phyloP scores from a whole-genome alignment of 116 monocot genomes.

The Trichopus zeylanicus region DNA sequence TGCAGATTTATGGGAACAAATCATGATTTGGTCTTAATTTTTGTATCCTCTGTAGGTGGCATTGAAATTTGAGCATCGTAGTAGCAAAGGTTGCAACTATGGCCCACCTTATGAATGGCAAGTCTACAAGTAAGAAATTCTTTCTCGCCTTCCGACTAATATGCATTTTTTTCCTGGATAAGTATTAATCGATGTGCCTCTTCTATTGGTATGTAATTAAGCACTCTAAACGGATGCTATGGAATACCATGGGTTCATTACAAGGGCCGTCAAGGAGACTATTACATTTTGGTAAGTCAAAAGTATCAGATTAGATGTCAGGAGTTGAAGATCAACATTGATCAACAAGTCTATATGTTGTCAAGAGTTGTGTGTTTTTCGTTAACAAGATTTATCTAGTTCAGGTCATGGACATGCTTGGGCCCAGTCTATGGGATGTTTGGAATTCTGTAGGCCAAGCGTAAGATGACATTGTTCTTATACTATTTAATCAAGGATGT shows the following conservation, averaged over 20 bases:
- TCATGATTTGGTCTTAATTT: not conserved
- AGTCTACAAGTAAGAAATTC: conserved; percentile 79
- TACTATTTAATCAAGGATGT: not conserved
- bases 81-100: conserved; percentile 94
- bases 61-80: conserved; percentile 90
- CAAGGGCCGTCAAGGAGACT: conserved; percentile 95
- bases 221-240: conserved; percentile 92
- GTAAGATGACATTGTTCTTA: conserved; percentile 35
- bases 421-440: conserved; percentile 98
- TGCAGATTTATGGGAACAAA: not conserved
- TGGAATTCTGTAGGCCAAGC: conserved; percentile 93
- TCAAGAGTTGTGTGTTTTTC: not conserved
- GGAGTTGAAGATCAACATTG: not conserved
- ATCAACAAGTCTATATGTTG: not conserved
- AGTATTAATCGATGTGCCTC: not conserved
- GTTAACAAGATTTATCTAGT: not conserved
- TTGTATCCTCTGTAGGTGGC: conserved; percentile 53
- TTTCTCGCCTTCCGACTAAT: not conserved
- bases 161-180: not conserved
- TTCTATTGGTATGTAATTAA: conserved; percentile 18
- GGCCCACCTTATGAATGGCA: conserved; percentile 98
- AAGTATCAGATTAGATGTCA: not conserved
- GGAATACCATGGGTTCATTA: conserved; percentile 92
- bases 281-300: conserved; percentile 77
- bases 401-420: conserved; percentile 99